Percentiles rank a stretch among this genome's conserved stretches.
These are phyloP conservation scores for Chrysanthemum makinoi DNA, from an alignment of 129 eudicot genomes.

Conservation along the genomic window DNA sequence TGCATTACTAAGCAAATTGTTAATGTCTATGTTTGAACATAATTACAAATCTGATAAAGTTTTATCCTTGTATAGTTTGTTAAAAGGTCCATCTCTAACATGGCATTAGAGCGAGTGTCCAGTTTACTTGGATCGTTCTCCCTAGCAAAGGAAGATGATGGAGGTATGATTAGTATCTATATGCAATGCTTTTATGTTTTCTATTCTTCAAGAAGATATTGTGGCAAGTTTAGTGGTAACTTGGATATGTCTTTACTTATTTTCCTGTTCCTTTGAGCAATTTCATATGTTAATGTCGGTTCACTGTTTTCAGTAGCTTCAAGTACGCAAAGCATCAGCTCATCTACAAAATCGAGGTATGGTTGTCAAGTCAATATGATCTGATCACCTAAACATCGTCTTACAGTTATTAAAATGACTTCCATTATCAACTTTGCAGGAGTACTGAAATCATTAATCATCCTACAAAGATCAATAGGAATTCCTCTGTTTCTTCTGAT, in stretches of 20 bases:
- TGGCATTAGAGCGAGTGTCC: slow-evolving; percentile 65
- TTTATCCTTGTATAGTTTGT: slow-evolving; percentile 36
- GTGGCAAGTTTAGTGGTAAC: too few relatives aligned
- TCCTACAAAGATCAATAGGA: slow-evolving; percentile 57
- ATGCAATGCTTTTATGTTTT: not conserved
- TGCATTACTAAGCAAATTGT: not conserved
- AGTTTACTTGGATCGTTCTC: slow-evolving; percentile 75
- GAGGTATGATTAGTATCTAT: slow-evolving; percentile 39
- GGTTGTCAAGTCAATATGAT: not conserved
- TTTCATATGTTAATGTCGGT: slow-evolving; percentile 7
- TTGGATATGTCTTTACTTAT: too few relatives aligned
- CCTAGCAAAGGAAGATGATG: slow-evolving; percentile 44
- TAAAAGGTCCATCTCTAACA: slow-evolving; percentile 67
- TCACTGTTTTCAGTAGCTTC: slow-evolving; percentile 42
- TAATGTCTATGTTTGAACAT: slow-evolving; percentile 4
- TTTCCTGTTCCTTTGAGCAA: slow-evolving; percentile 12
- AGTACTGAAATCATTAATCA: slow-evolving; percentile 39
- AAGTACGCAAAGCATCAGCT: slow-evolving; percentile 47
- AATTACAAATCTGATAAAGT: slow-evolving; percentile 16
- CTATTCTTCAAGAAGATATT: too few relatives aligned
- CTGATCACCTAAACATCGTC: not conserved
- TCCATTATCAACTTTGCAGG: slow-evolving; percentile 31
- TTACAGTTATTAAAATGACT: slow-evolving; percentile 11
- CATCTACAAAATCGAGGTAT: slow-evolving; percentile 55
- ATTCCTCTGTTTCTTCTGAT: slow-evolving; percentile 59